Percentiles rank a stretch among this genome's conserved stretches.
Conservation (phyloP, 75 land plant species). For the Pinus tabuliformis region DNA sequence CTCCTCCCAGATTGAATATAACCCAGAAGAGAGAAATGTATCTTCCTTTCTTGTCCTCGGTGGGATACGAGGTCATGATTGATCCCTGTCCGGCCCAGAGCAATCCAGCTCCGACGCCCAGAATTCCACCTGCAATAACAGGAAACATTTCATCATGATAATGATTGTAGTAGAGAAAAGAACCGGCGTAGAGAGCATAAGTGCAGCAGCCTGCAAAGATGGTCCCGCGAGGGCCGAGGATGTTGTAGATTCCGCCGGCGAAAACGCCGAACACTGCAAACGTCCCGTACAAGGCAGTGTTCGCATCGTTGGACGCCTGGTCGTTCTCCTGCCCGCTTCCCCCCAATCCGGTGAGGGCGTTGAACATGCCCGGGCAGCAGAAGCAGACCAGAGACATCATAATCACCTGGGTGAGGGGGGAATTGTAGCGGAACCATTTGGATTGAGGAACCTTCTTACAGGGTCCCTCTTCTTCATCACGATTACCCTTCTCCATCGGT, state of each 20-base stretch:
- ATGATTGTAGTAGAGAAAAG: slow-evolving; percentile 90
- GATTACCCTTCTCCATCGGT: too few relatives aligned
- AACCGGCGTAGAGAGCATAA: slow-evolving; percentile 79
- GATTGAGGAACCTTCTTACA: too few relatives aligned
- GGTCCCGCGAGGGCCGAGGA: slow-evolving; percentile 74
- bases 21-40: too few relatives aligned
- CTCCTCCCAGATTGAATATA: too few relatives aligned
- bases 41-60: too few relatives aligned
- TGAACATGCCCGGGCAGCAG: slow-evolving; percentile 98
- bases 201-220: slow-evolving; percentile 63
- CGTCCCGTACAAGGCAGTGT: slow-evolving; percentile 58
- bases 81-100: slow-evolving; percentile 43
- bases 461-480: too few relatives aligned
- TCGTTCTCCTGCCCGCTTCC: slow-evolving; percentile 50
- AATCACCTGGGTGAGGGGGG: slow-evolving; percentile 27
- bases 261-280: slow-evolving; percentile 82
- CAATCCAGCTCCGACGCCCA: slow-evolving; percentile 88
- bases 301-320: slow-evolving; percentile 62
- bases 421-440: too few relatives aligned
- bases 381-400: slow-evolving; percentile 50
- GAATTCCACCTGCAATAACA: slow-evolving; percentile 66
- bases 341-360: slow-evolving; percentile 87
- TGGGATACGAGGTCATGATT: slow-evolving; percentile 64
- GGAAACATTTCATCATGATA: slow-evolving; percentile 54
- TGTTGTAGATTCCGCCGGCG: slow-evolving; percentile 84